Evolutionary conservation across 1,284 basidiomycete genomes (phyloP), one percentile per base, ranked within the genome.

Genomic region (Psilocybe mexicana): DNA sequence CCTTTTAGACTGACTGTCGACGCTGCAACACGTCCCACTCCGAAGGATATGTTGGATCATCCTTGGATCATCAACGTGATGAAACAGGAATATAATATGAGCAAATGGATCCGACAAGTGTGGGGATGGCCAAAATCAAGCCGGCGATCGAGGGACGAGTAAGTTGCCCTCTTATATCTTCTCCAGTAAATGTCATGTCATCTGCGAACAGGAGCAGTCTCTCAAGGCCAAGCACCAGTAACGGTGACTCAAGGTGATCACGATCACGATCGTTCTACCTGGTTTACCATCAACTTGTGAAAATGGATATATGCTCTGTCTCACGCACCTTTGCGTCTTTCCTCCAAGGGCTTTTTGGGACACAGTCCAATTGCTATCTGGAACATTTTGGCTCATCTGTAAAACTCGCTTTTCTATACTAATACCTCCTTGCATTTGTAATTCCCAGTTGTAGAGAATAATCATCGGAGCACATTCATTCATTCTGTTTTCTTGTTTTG

Each of bases 41-140:
- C 97, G 0, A 87, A 84, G 63, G 87, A 93, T 66, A 86, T 98
- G 80, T 78, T 97, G 44, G 74, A 77, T 47, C 96, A 99, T 72
- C 90, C 91, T 1, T 98, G 95, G 90, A 90, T 99, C 63, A 72
- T 82, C 49, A 81, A 82, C 58, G 84, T 85, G 51, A 91, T 93
- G 81, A 86, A 87, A 69, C 84, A 90, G 70, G 90, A 94, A 64
- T 87, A 94, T 47, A 88, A 93, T 65, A 93, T 97, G 86, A 89
- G 86, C 10, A 85, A 84, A 65, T 99, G 96, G 93, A 90, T 99
- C 49, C 84, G 89, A 52, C 83, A 91, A 68, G 88, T 98, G 28
- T 96, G 93, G 87, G 88, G 84, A 52, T 96, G 94, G 94, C 78
- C 79, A 52, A 79, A 79, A 66, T 69, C 75, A 6, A 71, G 68